A percentile compares a stretch with the other conserved stretches of the same genome.
Evolutionary conservation across 257 asterid genomes (phyloP).

Genomic region (Scutellaria minor): DNA sequence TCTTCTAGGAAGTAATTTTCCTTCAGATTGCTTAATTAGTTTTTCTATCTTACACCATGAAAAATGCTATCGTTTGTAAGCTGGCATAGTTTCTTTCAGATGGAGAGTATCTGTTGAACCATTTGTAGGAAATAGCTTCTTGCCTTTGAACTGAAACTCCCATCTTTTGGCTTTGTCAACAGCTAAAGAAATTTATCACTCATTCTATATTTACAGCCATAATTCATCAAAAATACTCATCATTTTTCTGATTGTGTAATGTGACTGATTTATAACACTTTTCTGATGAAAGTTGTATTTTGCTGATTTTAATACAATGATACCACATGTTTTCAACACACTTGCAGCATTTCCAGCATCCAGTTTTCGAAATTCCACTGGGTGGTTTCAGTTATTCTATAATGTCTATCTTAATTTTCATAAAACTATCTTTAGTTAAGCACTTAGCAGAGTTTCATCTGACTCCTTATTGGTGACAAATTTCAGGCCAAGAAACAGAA

Average conservation of each 20-base stretch:
- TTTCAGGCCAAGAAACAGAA: conserved; percentile 57
- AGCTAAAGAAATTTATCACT: not conserved
- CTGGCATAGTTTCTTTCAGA: conserved; percentile 22
- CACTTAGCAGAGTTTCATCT: conserved; percentile 13
- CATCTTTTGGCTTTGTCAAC: conserved; percentile 4
- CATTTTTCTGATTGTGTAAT: not conserved
- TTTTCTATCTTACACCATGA: conserved; percentile 9
- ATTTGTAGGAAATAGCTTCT: conserved; percentile 23
- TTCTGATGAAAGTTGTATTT: not conserved
- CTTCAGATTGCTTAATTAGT: not conserved
- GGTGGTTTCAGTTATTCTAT: not conserved
- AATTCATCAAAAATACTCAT: not conserved
- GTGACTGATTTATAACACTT: not conserved
- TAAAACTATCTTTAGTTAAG: conserved; percentile 1
- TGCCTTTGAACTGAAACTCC: conserved; percentile 18
- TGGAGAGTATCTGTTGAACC: conserved; percentile 21
- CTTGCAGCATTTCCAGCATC: conserved; percentile 5
- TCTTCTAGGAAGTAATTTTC: conserved; percentile 13
- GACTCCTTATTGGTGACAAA: conserved; percentile 29
- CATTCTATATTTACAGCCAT: not conserved
- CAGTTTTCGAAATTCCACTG: not conserved
- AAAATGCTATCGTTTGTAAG: conserved; percentile 29
- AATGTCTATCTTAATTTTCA: not conserved
- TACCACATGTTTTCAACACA: conserved; percentile 1
- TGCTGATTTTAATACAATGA: conserved; percentile 9